Conservation (phyloP, 1,284 basidiomycete genomes). For the Thecaphora thlaspeos region DNA sequence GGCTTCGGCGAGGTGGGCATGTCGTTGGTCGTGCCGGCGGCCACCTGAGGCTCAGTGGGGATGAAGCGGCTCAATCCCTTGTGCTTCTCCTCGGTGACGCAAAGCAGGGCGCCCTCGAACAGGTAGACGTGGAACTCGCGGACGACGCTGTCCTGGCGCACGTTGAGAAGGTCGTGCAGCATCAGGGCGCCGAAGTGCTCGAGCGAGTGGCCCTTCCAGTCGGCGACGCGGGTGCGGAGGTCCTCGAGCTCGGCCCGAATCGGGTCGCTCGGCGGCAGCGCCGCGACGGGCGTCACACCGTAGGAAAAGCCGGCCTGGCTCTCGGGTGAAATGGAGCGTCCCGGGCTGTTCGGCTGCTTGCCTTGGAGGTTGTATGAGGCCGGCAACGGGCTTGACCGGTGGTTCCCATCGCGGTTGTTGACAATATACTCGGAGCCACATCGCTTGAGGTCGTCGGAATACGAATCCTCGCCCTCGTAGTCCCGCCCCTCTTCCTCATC, state of each 20-base stretch:
- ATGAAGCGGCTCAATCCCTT: conserved; percentile 70
- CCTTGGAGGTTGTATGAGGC: not conserved
- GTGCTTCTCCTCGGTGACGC: conserved; percentile 90
- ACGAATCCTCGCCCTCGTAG: conserved; percentile 22
- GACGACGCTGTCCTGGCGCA: conserved; percentile 79
- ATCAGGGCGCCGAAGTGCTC: conserved; percentile 77
- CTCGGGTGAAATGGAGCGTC: conserved; percentile 5
- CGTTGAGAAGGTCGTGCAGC: conserved; percentile 85
- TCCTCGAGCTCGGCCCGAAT: conserved; percentile 81
- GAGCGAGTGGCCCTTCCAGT: conserved; percentile 89
- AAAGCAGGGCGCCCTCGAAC: conserved; percentile 93
- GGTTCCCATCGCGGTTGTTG: not conserved
- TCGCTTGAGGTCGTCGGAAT: conserved; percentile 46
- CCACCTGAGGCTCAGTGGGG: conserved; percentile 60
- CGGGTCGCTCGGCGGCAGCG: conserved; percentile 51
- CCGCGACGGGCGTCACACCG: conserved; percentile 38
- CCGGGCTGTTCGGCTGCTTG: not conserved
- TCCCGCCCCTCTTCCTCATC: conserved; percentile 14
- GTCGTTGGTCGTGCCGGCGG: conserved; percentile 3
- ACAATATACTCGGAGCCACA: conserved; percentile 14
- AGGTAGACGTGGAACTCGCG: conserved; percentile 92
- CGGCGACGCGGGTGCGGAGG: conserved; percentile 78
- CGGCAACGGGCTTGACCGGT: not conserved
- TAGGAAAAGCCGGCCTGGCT: conserved; percentile 36
- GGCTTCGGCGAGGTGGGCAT: conserved; percentile 62